phyloP scores from a whole-genome alignment of 352 stramenopile genomes.

The Globisporangium emineosum region DNA sequence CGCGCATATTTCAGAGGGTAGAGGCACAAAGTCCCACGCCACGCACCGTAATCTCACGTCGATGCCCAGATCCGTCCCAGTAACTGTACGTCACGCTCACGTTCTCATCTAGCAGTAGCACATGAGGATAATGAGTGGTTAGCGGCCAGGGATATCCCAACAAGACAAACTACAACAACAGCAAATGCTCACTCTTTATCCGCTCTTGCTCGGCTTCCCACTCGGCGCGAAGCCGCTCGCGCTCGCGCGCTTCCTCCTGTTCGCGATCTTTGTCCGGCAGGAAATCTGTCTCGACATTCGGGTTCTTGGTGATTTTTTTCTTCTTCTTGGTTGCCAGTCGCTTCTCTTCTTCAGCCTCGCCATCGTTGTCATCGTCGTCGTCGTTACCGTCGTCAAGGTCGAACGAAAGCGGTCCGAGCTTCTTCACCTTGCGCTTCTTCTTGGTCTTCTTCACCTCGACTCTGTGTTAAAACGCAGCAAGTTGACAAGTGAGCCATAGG shows the following conservation, averaged over 20 bases:
- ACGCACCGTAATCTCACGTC: slow-evolving; percentile 84
- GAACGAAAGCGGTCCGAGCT: slow-evolving; percentile 69
- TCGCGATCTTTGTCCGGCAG: slow-evolving; percentile 93
- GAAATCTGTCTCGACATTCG: slow-evolving; percentile 93
- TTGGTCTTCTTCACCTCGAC: slow-evolving; percentile 45
- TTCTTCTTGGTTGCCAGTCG: background rate
- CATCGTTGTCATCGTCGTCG: slow-evolving; percentile 23
- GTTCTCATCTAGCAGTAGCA: slow-evolving; percentile 58
- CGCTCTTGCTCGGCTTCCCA: slow-evolving; percentile 92
- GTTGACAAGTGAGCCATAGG: background rate
- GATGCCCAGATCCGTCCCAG: slow-evolving; percentile 97
- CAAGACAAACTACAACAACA: background rate
- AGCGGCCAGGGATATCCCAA: background rate
- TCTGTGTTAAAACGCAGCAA: slow-evolving; percentile 14
- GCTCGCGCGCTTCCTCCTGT: slow-evolving; percentile 68
- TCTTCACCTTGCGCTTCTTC: slow-evolving; percentile 84
- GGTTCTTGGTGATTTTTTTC: slow-evolving; percentile 90
- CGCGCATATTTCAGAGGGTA: background rate
- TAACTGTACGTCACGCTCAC: slow-evolving; percentile 98
- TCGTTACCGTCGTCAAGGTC: slow-evolving; percentile 79
- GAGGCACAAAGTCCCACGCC: background rate
- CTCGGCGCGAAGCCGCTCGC: slow-evolving; percentile 84
- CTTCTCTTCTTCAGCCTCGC: slow-evolving; percentile 13
- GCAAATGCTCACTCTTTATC: slow-evolving; percentile 82
- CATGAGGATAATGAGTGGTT: background rate